Evolutionary conservation across 2,329 filamentous ascomycete species (phyloP).

Genomic region (Aspergillus tubingensis): DNA sequence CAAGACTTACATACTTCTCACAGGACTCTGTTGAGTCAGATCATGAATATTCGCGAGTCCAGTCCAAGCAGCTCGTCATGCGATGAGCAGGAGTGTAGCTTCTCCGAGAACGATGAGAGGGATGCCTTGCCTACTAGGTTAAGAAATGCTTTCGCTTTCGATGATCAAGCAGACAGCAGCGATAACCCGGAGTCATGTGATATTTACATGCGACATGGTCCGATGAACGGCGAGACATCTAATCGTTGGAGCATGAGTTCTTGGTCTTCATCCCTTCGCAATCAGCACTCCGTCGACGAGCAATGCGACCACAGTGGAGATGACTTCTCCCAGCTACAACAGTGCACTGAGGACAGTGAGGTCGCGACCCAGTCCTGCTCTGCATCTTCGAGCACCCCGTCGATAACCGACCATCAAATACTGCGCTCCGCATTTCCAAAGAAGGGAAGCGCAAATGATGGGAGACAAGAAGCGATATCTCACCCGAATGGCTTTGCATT

Average conservation of each 20-base stretch:
- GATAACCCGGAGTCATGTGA: constrained; percentile 33
- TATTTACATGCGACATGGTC: constrained; percentile 22
- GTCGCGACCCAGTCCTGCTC: constrained; percentile 39
- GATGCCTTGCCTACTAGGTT: constrained; percentile 61
- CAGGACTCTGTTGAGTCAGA: constrained; percentile 50
- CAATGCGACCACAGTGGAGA: constrained; percentile 41
- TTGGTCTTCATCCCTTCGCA: constrained; percentile 46
- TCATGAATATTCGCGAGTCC: constrained; percentile 51
- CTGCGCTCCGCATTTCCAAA: constrained; percentile 17
- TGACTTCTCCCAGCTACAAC: constrained; percentile 33
- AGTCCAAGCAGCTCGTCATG: constrained; percentile 46
- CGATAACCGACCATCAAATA: constrained; percentile 37
- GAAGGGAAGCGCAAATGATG: constrained; percentile 40
- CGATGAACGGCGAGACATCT: constrained; percentile 24
- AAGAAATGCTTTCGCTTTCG: constrained; percentile 46
- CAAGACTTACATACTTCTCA: constrained; percentile 36
- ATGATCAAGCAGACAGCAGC: constrained; percentile 34
- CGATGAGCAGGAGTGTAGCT: constrained; percentile 39
- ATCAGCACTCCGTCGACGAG: constrained; percentile 38
- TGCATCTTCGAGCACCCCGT: constrained; percentile 36
- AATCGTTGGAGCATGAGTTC: constrained; percentile 49
- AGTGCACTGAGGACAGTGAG: constrained; percentile 29
- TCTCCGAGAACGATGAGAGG: constrained; percentile 53
- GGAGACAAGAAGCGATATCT: constrained; percentile 37
- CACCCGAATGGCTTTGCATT: constrained; percentile 47